Base-by-base conservation (phyloP, 2,329 filamentous ascomycete genomes). In the Ophioceras dolichostomum region DNA sequence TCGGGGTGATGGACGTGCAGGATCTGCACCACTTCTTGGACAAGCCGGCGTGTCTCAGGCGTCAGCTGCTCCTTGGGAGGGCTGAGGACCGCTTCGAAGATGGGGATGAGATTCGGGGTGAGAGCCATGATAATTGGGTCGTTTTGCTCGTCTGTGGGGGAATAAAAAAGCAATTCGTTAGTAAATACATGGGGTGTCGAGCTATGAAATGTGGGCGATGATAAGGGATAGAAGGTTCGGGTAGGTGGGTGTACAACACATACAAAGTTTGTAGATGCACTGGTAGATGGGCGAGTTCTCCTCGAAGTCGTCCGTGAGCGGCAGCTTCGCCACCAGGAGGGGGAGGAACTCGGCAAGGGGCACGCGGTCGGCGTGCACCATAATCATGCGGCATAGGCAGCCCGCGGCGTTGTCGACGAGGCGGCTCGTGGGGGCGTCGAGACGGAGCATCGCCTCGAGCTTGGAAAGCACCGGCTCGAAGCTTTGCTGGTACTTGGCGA, bases 271-370 rank as follows among this genome's bases (percentile, higher is more conserved):
- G 59, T 84, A 80, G 51, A 98, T 80, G 75, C 88, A 93, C 57
- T 82, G 74, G 64, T 82, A 98, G 42, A 96, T 79, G 8, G 91
- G 87, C 51, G 85, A 84, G 62, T 98, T 96, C 73, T 96, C 91
- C 61, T 95, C 87, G 50, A 76, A 96, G 58, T 96, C 91, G 55
- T 94, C 88, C 59, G 83, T 84, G 44, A 96, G 69, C 9, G 91
- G 91, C 27, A 96, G 73, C 20, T 88, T 72, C 43, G 74, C 73
- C 39, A 93, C 73, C 20, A 96, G 64, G 1, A 76, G 77, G 19
- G 89, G 88, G 2, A 98, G 73, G 16, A 94, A 84, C 42, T 94
- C 79, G 28, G 71, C 63, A 37, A 94, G 71, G 14, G 89, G 87
- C 9, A 93, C 79, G 47, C 74, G 75, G 48, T 89, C 78, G n/a